Conservation (phyloP, 805 yeast species). For the Ogataea siamensis region DNA sequence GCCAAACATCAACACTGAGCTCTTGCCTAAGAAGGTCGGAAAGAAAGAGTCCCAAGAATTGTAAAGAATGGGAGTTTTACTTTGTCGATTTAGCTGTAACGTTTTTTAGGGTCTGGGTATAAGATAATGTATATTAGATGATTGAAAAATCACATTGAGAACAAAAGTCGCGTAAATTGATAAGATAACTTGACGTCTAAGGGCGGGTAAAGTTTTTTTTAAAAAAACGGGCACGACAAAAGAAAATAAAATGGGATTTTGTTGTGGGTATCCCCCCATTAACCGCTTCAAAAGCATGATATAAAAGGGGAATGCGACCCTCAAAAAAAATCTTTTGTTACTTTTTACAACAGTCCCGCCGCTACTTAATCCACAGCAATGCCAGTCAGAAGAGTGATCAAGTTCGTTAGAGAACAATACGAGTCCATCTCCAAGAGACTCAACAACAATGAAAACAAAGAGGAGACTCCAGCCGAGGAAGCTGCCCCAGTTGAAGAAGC, state of each 20-base stretch:
- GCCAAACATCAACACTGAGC: constrained; percentile 93
- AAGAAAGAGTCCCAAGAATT: constrained; percentile 60
- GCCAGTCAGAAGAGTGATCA: constrained; percentile 37
- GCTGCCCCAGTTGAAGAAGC: constrained; percentile 21
- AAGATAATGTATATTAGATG: constrained; percentile 27
- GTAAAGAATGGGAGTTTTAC: constrained; percentile 31
- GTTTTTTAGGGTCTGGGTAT: constrained; percentile 19
- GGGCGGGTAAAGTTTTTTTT: constrained; percentile 9
- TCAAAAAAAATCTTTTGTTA: constrained; percentile 2
- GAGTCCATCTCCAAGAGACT: constrained; percentile 32
- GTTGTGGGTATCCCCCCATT: constrained; percentile 19
- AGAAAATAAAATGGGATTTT: constrained; percentile 12
- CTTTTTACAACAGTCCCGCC: constrained; percentile 14
- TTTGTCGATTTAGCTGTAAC: constrained; percentile 15
- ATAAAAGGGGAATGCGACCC: constrained; percentile 12
- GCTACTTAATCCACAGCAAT: constrained; percentile 20
- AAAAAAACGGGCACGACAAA: constrained; percentile 15
- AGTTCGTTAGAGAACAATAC: constrained; percentile 32
- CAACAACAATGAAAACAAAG: constrained; percentile 18
- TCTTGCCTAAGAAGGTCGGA: constrained; percentile 64
- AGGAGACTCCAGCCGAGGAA: constrained; percentile 18
- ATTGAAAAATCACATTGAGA: constrained; percentile 3
- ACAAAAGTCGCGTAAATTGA: not conserved
- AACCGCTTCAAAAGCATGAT: constrained; percentile 15
- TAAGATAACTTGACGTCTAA: not conserved